Conservation (phyloP, 257 asterid genomes). For the Gardenia jasminoides region DNA sequence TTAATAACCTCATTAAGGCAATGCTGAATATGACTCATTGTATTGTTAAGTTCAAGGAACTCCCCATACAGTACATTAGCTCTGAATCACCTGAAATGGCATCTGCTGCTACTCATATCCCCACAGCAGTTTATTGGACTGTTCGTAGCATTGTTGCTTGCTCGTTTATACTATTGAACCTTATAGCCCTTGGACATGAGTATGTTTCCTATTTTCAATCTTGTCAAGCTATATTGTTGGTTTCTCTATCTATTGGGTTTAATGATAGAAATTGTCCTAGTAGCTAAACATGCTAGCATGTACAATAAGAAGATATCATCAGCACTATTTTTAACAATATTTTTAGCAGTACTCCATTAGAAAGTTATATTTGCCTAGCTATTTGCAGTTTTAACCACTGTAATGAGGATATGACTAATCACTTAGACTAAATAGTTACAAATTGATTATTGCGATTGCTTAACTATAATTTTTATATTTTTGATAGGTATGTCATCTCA, state of each 20-base stretch:
- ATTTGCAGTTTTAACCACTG: too few relatives aligned
- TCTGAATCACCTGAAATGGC: conserved; percentile 26
- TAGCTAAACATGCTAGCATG: not conserved
- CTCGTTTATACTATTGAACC: conserved; percentile 53
- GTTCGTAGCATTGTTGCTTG: conserved; percentile 65
- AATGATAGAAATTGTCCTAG: not conserved
- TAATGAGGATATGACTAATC: not conserved
- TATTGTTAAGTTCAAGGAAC: conserved; percentile 37
- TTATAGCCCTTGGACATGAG: conserved; percentile 74
- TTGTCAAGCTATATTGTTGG: not conserved
- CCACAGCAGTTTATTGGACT: conserved; percentile 62
- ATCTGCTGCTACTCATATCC: conserved; percentile 29
- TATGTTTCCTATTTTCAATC: conserved; percentile 24
- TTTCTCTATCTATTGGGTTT: not conserved
- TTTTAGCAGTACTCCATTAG: not conserved
- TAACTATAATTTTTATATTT: not conserved
- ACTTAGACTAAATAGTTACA: not conserved
- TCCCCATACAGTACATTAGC: conserved; percentile 19
- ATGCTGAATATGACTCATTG: conserved; percentile 34
- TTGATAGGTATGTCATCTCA: conserved; percentile 18
- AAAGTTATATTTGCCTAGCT: not conserved
- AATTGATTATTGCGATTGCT: not conserved
- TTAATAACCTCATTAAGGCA: conserved; percentile 27
- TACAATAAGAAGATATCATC: not conserved
- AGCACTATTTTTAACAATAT: not conserved